phyloP scores from a whole-genome alignment of 371 early-diverging fungal species.

The Actinomucor elegans region DNA sequence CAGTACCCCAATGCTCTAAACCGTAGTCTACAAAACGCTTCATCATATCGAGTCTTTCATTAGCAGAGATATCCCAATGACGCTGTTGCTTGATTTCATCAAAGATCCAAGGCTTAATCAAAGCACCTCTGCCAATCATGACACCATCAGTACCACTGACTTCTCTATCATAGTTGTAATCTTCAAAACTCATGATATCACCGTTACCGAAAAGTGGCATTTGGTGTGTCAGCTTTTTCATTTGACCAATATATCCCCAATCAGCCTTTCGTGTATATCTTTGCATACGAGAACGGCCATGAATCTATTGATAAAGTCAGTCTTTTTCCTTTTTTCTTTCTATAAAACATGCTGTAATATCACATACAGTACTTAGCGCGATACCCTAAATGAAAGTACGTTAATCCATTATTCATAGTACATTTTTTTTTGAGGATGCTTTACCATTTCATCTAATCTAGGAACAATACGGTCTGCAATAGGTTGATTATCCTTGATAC shows the following conservation, averaged over 20 bases:
- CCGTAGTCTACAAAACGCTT: conserved; percentile 83
- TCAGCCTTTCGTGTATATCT: conserved; percentile 90
- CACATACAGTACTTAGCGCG: conserved; percentile 47
- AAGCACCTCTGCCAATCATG: conserved; percentile 87
- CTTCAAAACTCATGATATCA: conserved; percentile 85
- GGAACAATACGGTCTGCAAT: conserved; percentile 80
- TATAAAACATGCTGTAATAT: neutral
- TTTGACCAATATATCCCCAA: conserved; percentile 85
- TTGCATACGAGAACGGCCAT: conserved; percentile 92
- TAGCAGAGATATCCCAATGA: conserved; percentile 89
- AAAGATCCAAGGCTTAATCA: conserved; percentile 98
- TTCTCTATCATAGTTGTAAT: conserved; percentile 74
- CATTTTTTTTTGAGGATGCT: too few relatives aligned
- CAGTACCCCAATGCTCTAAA: conserved; percentile 94
- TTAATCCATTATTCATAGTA: too few relatives aligned
- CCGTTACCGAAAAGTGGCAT: conserved; percentile 84
- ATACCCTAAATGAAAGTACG: too few relatives aligned
- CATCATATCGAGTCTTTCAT: conserved; percentile 91
- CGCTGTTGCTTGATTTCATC: conserved; percentile 88
- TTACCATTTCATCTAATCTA: conserved; percentile 58
- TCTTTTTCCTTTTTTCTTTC: too few relatives aligned
- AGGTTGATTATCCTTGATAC: conserved; percentile 62
- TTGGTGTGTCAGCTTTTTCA: conserved; percentile 43
- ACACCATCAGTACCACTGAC: conserved; percentile 75
- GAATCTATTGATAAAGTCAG: conserved; percentile 52